Conservation (phyloP, 106 monocot genomes). For the Posidonia australis region DNA sequence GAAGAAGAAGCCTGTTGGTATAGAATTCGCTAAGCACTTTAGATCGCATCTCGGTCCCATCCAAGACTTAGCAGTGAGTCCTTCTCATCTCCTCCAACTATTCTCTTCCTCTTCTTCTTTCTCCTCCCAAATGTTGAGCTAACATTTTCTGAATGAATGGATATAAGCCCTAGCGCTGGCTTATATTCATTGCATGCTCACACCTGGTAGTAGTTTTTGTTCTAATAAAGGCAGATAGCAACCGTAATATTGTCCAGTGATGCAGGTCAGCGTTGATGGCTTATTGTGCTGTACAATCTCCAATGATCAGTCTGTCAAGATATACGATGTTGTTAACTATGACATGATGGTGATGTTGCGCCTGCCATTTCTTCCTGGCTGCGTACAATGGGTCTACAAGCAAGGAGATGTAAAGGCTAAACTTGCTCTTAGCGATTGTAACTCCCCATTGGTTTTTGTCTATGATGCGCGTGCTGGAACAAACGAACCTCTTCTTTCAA, state of each 20-base stretch:
- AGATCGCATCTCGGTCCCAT: constrained; percentile 95
- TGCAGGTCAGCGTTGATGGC: constrained; percentile 94
- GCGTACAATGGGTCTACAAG: constrained; percentile 82
- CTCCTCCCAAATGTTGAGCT: too few relatives aligned
- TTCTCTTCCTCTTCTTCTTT: too few relatives aligned
- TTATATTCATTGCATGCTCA: too few relatives aligned
- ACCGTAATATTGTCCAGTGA: constrained; percentile 40
- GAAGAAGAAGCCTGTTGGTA: constrained; percentile 91
- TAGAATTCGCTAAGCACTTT: constrained; percentile 98
- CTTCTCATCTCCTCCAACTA: too few relatives aligned
- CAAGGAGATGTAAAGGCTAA: constrained; percentile 88
- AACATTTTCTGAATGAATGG: too few relatives aligned
- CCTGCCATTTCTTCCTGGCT: constrained; percentile 61
- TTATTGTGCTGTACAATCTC: constrained; percentile 97
- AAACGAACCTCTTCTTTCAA: constrained; percentile 77
- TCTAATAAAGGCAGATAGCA: constrained; percentile 14
- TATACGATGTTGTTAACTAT: constrained; percentile 98
- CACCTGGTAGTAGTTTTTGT: too few relatives aligned
- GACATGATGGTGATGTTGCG: constrained; percentile 99
- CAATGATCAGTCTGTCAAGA: constrained; percentile 71
- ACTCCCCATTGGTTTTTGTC: constrained; percentile 55
- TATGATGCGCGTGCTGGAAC: constrained; percentile 79
- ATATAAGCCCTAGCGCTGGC: too few relatives aligned
- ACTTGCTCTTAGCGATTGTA: constrained; percentile 75
- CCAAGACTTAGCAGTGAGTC: constrained; percentile 78